Evolutionary conservation across 192 early-diverging fungal genomes (phyloP), one percentile per base, ranked within the genome.

Genomic region (Entomortierella lignicola): DNA sequence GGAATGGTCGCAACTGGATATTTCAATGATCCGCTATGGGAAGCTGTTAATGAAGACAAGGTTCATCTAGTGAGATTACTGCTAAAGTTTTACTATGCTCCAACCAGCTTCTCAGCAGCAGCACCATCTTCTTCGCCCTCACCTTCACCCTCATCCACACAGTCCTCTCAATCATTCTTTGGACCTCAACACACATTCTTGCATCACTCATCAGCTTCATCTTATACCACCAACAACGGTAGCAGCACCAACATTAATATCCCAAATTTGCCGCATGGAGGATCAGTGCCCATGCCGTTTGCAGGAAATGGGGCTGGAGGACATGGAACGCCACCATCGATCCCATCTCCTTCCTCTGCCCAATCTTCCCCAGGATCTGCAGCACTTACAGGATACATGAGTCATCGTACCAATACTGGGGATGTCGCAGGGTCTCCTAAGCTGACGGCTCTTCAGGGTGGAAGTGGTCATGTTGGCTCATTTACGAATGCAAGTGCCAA

Each of bases 131-230:
- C 73, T 18, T 77, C 75, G 0, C 75, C 75, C 2, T 79, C 75
- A n/a, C 75, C 75, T 0, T 79, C 75, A 12, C 75, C 75, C 0
- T 79, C 75, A 26, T 79, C 75, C 20, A 66, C 75, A 17, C 75
- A 79, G 26, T 79, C 75, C 15, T 79, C 75, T 1, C 75, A 79
- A 32, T 79, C 75, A 39, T 79, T 79, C 57, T 79, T 79, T 61
- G 75, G 75, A 15, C 75, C 75, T 18, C 75, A 69, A 26, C 75
- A 79, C 44, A 21, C 58, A 2, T 63, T 67, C 29, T 25, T 70
- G 26, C 68, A 79, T 12, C 67, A 70, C 32, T 79, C 75, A 1
- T 64, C 67, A 0, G 75, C 75, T 37, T 79, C 75, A 2, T 79
- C 75, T 0, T 79, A 60, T 52, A 69, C 75, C 3, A 69, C 67